phyloP scores from a whole-genome alignment of 768 basidiomycete species.

The Kwoniella dejecticola region DNA sequence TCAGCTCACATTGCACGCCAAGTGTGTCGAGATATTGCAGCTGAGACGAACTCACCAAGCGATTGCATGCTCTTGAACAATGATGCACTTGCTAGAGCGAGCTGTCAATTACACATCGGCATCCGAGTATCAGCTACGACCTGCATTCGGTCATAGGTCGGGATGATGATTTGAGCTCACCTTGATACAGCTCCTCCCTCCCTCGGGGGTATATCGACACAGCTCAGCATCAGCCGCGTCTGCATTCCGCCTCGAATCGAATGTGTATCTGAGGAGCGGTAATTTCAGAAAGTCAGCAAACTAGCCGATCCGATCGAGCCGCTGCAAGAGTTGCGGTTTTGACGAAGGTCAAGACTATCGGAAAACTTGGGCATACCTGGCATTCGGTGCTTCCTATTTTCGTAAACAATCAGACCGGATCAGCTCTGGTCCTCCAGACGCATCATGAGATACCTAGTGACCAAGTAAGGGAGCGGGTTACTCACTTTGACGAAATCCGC shows the following conservation, averaged over 20 bases:
- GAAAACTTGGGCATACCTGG: slow-evolving; percentile 38
- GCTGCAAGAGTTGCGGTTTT: no score
- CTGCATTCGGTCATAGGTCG: not conserved
- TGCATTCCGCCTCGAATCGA: slow-evolving; percentile 40
- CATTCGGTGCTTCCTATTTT: slow-evolving; percentile 41
- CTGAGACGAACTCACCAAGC: slow-evolving; percentile 34
- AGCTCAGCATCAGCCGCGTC: slow-evolving; percentile 41
- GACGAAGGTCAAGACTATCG: no score
- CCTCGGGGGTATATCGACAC: slow-evolving; percentile 40
- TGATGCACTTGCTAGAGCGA: slow-evolving; percentile 41
- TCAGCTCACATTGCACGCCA: not conserved
- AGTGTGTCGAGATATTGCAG: no score
- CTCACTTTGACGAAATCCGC: slow-evolving; percentile 47
- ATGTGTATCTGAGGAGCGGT: slow-evolving; percentile 40
- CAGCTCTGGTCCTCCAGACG: not conserved
- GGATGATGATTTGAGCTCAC: slow-evolving; percentile 29
- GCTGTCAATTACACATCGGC: slow-evolving; percentile 18
- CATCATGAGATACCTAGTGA: no score
- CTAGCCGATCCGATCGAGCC: no score
- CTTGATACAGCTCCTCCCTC: slow-evolving; percentile 49
- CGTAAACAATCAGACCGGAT: not conserved
- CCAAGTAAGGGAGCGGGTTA: slow-evolving; percentile 1
- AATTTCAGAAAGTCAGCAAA: no score
- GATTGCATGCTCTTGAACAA: slow-evolving; percentile 53
- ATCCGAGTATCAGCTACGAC: not conserved